These are phyloP conservation scores for Pseudogymnoascus sp. DNA, from an alignment of 2,329 filamentous ascomycete genomes.

Conservation along the genomic window DNA sequence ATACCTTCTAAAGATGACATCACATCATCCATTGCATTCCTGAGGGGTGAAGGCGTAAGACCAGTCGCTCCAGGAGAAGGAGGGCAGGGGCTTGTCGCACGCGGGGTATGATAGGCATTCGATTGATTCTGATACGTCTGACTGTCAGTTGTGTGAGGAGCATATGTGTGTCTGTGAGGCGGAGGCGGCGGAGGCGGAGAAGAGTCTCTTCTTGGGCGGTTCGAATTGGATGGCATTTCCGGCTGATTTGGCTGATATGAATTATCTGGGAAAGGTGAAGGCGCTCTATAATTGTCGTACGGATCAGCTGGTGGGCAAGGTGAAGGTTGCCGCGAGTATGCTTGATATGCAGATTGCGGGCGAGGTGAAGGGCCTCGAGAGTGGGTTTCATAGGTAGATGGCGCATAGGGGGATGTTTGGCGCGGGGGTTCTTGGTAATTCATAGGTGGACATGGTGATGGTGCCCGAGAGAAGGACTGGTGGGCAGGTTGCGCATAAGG, in stretches of 20 bases:
- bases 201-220: constrained; percentile 42
- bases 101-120: constrained; percentile 46
- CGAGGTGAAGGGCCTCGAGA: constrained; percentile 31
- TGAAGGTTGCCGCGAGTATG: constrained; percentile 27
- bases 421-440: constrained; percentile 18
- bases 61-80: constrained; percentile 61
- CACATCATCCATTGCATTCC: constrained; percentile 96
- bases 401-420: not conserved
- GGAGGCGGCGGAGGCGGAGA: constrained; percentile 78
- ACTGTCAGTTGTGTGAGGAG: constrained; percentile 22
- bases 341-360: constrained; percentile 25
- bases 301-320: constrained; percentile 34
- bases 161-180: constrained; percentile 64
- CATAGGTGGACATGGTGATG: constrained; percentile 27
- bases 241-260: constrained; percentile 21
- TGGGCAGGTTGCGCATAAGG: constrained; percentile 33
- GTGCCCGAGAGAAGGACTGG: constrained; percentile 26
- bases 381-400: constrained; percentile 28
- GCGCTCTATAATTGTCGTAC: constrained; percentile 28
- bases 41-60: constrained; percentile 81
- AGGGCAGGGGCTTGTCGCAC: constrained; percentile 56
- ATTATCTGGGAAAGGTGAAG: constrained; percentile 26
- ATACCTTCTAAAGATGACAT: constrained; percentile 93
- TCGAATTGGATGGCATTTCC: constrained; percentile 25
- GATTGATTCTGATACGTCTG: constrained; percentile 35